Conservation (phyloP, 495 filamentous ascomycete genomes). For the Aspergillus kassunensis region DNA sequence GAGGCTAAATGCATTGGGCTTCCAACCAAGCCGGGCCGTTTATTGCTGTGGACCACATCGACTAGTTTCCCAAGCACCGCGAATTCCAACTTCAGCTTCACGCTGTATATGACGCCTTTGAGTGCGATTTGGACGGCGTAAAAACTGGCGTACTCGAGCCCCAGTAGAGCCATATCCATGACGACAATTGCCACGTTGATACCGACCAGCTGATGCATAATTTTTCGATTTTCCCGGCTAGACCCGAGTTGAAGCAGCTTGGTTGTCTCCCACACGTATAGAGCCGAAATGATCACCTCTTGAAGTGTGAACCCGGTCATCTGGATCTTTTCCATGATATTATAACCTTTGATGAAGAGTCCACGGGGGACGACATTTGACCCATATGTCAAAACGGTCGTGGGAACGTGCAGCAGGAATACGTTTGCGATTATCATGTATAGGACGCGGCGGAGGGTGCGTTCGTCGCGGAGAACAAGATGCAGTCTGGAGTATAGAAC, state of each 20-base stretch:
- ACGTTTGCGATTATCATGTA: constrained; percentile 43
- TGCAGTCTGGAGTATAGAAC: constrained; percentile 51
- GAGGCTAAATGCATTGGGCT: constrained; percentile 28
- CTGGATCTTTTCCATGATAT: constrained; percentile 54
- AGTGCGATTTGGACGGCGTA: constrained; percentile 53
- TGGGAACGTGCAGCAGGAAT: constrained; percentile 46
- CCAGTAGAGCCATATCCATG: constrained; percentile 48
- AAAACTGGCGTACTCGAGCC: constrained; percentile 47
- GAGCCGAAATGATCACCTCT: constrained; percentile 52
- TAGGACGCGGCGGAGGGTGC: constrained; percentile 37
- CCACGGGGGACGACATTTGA: constrained; percentile 33
- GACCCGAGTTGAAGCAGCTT: constrained; percentile 46
- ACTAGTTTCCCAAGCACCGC: constrained; percentile 54
- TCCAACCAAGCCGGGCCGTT: constrained; percentile 25
- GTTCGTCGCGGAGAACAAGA: constrained; percentile 45
- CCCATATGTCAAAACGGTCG: constrained; percentile 47
- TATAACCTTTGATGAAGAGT: constrained; percentile 42
- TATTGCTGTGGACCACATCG: constrained; percentile 33
- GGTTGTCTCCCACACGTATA: constrained; percentile 55
- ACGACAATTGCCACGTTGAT: constrained; percentile 51
- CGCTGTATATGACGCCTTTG: constrained; percentile 57
- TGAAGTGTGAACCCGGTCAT: constrained; percentile 55
- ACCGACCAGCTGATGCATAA: constrained; percentile 52
- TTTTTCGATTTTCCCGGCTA: constrained; percentile 37
- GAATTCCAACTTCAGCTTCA: constrained; percentile 63